Percentiles rank a stretch among this genome's conserved stretches.
phyloP scores from a whole-genome alignment of 2,329 filamentous ascomycete species.

The Fonsecaea multimorphosa region DNA sequence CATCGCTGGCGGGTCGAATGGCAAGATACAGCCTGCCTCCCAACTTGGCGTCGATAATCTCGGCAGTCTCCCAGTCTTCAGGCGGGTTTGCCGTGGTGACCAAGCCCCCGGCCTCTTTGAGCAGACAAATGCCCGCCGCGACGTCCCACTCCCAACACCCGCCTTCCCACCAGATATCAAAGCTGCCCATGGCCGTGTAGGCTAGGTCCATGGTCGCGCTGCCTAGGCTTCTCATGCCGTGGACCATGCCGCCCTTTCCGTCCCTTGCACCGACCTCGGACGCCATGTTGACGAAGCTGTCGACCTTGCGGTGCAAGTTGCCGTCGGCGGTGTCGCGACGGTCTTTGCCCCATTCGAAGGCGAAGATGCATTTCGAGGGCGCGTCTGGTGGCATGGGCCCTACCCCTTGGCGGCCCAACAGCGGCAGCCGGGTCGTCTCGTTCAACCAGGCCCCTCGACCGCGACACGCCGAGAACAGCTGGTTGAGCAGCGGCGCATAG shows the following conservation, averaged over 20 bases:
- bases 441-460: conserved; percentile 74
- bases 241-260: conserved; percentile 78
- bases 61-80: conserved; percentile 58
- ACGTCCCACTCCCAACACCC: conserved; percentile 86
- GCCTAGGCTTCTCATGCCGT: conserved; percentile 74
- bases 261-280: conserved; percentile 66
- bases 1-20: conserved; percentile 70
- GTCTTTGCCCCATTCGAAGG: conserved; percentile 82
- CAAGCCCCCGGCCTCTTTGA: conserved; percentile 75
- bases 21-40: conserved; percentile 75
- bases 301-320: conserved; percentile 73
- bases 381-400: conserved; percentile 68
- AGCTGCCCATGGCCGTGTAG: conserved; percentile 74
- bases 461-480: conserved; percentile 71
- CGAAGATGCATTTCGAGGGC: conserved; percentile 72
- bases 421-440: conserved; percentile 66
- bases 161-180: conserved; percentile 85
- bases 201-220: conserved; percentile 76
- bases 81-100: conserved; percentile 77
- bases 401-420: conserved; percentile 61
- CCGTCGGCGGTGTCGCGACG: conserved; percentile 68
- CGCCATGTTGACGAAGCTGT: conserved; percentile 78
- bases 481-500: conserved; percentile 71
- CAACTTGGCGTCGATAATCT: conserved; percentile 58
- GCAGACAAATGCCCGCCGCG: conserved; percentile 73